These are phyloP conservation scores for Boletus holoroseus DNA, from an alignment of 1,284 basidiomycete species.

Conservation along the genomic window DNA sequence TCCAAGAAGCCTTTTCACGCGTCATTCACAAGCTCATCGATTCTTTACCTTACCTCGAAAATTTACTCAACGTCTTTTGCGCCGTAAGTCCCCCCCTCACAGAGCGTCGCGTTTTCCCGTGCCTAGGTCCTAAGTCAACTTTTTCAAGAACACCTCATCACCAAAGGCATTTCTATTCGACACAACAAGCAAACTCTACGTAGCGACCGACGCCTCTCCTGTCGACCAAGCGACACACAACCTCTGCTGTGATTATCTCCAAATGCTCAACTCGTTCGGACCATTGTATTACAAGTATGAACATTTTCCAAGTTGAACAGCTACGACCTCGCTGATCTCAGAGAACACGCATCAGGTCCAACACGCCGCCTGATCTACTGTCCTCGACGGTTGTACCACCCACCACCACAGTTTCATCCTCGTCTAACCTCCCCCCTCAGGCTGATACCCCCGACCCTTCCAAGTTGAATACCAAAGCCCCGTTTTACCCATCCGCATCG, in stretches of 20 bases:
- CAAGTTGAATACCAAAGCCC: constrained; percentile 13
- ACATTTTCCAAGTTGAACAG: not conserved
- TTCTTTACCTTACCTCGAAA: constrained; percentile 69
- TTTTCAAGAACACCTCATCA: constrained; percentile 73
- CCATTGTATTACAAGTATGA: constrained; percentile 77
- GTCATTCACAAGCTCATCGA: constrained; percentile 71
- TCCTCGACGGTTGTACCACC: constrained; percentile 4
- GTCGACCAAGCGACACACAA: constrained; percentile 86
- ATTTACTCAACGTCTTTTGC: constrained; percentile 76
- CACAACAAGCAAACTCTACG: constrained; percentile 76
- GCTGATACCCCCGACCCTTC: constrained; percentile 3
- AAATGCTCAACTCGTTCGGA: constrained; percentile 82
- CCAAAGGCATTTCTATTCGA: constrained; percentile 95
- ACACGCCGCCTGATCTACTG: constrained; percentile 22
- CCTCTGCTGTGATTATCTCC: constrained; percentile 86
- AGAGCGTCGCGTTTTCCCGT: not conserved
- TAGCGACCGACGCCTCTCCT: constrained; percentile 90
- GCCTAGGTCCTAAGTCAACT: not conserved
- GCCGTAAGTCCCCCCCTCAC: constrained; percentile 46
- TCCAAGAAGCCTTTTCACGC: constrained; percentile 83
- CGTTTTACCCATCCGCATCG: constrained; percentile 38
- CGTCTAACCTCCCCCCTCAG: not conserved
- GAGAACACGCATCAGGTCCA: constrained; percentile 34
- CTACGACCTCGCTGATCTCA: not conserved
- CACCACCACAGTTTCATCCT: not conserved